Conservation (phyloP, 495 filamentous ascomycete species). For the Neurospora sp. region DNA sequence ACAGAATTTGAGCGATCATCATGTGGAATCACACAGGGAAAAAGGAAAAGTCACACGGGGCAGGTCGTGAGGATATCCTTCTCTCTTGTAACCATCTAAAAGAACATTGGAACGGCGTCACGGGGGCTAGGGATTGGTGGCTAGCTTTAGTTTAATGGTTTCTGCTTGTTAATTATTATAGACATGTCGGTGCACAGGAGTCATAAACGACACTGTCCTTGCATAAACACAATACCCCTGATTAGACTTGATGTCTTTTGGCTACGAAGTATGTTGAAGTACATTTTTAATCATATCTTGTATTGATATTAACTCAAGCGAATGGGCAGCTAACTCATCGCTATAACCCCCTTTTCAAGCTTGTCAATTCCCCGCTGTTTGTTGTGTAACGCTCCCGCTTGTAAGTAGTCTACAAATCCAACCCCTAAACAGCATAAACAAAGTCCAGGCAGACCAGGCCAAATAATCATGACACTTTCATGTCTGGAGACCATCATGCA, state of each 20-base stretch:
- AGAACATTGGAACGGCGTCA: conserved; percentile 20
- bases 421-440: neutral
- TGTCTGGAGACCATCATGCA: neutral
- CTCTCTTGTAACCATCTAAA: conserved; percentile 5
- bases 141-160: conserved; percentile 3
- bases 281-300: neutral
- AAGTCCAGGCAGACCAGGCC: neutral
- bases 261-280: neutral
- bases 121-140: conserved; percentile 8
- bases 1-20: neutral
- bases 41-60: neutral
- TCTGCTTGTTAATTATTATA: conserved; percentile 1
- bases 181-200: neutral
- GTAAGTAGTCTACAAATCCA: neutral
- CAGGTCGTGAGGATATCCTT: conserved; percentile 7
- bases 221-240: neutral
- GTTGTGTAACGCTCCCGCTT: neutral
- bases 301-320: neutral
- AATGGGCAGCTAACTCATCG: neutral
- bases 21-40: neutral
- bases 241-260: neutral
- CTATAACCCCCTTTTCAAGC: neutral
- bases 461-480: neutral
- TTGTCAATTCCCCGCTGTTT: neutral
- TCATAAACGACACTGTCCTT: neutral